These are phyloP conservation scores for Setaria italica DNA, from an alignment of 202 grass and related monocot genomes.

Conservation along the genomic window DNA sequence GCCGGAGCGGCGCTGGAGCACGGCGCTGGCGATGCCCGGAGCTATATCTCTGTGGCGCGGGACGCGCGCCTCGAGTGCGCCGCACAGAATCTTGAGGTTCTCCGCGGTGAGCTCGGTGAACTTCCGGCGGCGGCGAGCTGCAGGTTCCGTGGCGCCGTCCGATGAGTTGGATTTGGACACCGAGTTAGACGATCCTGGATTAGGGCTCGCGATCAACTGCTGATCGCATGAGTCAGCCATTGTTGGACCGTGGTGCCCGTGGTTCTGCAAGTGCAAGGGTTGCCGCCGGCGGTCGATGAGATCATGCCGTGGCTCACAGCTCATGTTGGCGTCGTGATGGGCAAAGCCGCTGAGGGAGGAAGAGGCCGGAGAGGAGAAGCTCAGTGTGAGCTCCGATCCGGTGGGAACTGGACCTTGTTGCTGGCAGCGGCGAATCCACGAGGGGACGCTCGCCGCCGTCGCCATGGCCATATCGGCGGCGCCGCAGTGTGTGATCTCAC, in stretches of 20 bases:
- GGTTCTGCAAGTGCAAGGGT: conserved; percentile 19
- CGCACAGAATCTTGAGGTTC: conserved; percentile 71
- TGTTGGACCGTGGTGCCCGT: not conserved
- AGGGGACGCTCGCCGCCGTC: conserved; percentile 35
- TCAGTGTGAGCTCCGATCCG: conserved; percentile 55
- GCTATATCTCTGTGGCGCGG: conserved; percentile 53
- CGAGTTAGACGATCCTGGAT: conserved; percentile 41
- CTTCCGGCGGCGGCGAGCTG: conserved; percentile 24
- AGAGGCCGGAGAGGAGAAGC: conserved; percentile 57
- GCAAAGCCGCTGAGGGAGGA: conserved; percentile 44
- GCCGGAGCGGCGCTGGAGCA: conserved; percentile 70
- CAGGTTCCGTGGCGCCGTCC: conserved; percentile 4
- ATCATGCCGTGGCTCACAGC: conserved; percentile 46
- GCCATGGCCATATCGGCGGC: not conserved
- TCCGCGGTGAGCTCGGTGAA: conserved; percentile 72
- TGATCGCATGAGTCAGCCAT: not conserved
- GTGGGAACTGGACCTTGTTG: not conserved
- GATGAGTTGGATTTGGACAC: conserved; percentile 35
- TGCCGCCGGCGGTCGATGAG: not conserved
- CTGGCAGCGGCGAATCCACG: conserved; percentile 33
- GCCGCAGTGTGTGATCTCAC: conserved; percentile 44
- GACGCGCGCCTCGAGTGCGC: conserved; percentile 51
- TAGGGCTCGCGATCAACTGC: conserved; percentile 10
- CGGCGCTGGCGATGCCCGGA: conserved; percentile 58
- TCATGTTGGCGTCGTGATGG: conserved; percentile 29